Evolutionary conservation across 768 basidiomycete genomes (phyloP).

Genomic region (Mycena pura): DNA sequence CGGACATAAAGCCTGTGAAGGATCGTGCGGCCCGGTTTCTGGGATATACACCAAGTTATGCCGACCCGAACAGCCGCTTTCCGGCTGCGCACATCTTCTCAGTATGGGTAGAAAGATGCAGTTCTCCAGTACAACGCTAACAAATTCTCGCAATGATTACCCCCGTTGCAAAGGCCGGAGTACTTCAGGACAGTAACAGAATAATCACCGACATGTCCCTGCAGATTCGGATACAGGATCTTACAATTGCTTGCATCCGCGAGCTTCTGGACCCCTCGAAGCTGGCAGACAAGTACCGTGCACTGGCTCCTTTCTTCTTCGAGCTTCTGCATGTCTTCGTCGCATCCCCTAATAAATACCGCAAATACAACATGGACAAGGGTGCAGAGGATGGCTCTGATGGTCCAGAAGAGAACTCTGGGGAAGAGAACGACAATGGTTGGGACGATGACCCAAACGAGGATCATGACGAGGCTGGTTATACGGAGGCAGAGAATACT

Average conservation of each 20-base stretch:
- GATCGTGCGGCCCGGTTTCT: background rate
- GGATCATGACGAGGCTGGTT: slow-evolving; percentile 18
- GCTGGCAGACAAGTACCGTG: background rate
- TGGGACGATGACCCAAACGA: slow-evolving; percentile 29
- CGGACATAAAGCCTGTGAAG: background rate
- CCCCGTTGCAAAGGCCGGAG: background rate
- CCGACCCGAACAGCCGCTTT: background rate
- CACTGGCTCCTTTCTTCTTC: slow-evolving; percentile 21
- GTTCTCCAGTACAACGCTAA: background rate
- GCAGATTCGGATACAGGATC: background rate
- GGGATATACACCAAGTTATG: background rate
- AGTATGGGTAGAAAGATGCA: background rate
- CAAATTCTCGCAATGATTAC: background rate
- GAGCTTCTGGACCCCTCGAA: background rate
- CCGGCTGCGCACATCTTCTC: background rate
- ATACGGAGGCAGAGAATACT: background rate
- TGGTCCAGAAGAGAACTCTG: background rate
- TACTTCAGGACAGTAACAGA: background rate
- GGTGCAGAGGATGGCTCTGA: background rate
- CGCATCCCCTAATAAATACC: slow-evolving; percentile 23
- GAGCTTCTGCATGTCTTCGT: slow-evolving; percentile 20
- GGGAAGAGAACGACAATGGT: slow-evolving; percentile 1
- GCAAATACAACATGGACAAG: slow-evolving; percentile 9
- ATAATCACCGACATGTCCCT: background rate
- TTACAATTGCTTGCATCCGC: background rate